phyloP scores from a whole-genome alignment of 2,329 filamentous ascomycete genomes.

The Volutella citrinella region DNA sequence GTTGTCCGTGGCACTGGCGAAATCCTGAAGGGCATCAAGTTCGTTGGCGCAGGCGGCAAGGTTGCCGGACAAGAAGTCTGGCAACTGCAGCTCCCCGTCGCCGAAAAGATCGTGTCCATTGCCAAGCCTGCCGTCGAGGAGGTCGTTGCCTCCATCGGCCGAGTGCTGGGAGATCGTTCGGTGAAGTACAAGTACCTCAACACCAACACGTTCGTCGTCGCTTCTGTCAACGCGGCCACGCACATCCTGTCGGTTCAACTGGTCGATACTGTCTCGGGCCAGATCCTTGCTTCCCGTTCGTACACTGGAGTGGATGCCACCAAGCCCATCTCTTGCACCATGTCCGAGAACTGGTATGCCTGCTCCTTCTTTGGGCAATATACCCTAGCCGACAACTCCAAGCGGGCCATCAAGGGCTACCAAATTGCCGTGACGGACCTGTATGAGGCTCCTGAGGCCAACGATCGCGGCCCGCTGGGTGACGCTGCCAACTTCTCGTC shows the following conservation, averaged over 20 bases:
- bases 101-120: constrained; percentile 66
- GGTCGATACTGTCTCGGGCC: constrained; percentile 81
- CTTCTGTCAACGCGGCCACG: constrained; percentile 58
- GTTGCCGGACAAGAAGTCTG: constrained; percentile 56
- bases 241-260: constrained; percentile 70
- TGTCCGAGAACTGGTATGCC: constrained; percentile 94
- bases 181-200: constrained; percentile 98
- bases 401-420: constrained; percentile 71
- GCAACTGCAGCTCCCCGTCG: constrained; percentile 66
- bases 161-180: constrained; percentile 85
- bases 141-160: constrained; percentile 90
- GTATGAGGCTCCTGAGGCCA: constrained; percentile 79
- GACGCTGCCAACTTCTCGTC: constrained; percentile 72
- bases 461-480: constrained; percentile 79
- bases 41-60: constrained; percentile 40
- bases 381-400: constrained; percentile 49
- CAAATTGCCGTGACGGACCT: constrained; percentile 84
- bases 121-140: constrained; percentile 72
- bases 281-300: constrained; percentile 67
- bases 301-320: constrained; percentile 71
- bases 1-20: constrained; percentile 50
- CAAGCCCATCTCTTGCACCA: constrained; percentile 70
- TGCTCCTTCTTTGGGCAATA: constrained; percentile 75
- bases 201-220: constrained; percentile 77
- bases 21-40: constrained; percentile 54